These are phyloP conservation scores for Collybia sordida DNA, from an alignment of 768 basidiomycete genomes.

Conservation along the genomic window DNA sequence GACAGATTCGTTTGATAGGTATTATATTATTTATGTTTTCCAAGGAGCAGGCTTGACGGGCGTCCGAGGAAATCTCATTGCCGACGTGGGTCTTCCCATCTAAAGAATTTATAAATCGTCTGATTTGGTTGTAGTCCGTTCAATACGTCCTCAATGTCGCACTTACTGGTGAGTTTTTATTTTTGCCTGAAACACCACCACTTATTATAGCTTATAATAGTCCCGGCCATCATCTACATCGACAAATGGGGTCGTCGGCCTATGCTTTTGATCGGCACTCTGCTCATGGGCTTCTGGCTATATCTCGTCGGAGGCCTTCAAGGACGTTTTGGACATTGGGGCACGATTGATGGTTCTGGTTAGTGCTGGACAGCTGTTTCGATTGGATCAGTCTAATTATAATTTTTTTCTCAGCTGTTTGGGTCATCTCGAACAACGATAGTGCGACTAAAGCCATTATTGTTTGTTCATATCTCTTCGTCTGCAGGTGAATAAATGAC, in stretches of 20 bases:
- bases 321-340: constrained; percentile 66
- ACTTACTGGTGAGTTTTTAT: constrained; percentile 36
- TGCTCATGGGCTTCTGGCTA: constrained; percentile 75
- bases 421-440: constrained; percentile 57
- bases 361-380: background rate
- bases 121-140: constrained; percentile 44
- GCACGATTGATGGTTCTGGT: constrained; percentile 33
- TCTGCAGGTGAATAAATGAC: constrained; percentile 42
- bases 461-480: constrained; percentile 75
- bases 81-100: constrained; percentile 36
- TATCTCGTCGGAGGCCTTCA: constrained; percentile 78
- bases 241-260: constrained; percentile 81
- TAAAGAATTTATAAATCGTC: background rate
- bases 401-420: constrained; percentile 23
- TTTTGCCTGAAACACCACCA: constrained; percentile 38
- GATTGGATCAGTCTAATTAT: background rate
- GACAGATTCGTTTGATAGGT: constrained; percentile 31
- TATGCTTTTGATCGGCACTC: constrained; percentile 64
- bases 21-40: constrained; percentile 71
- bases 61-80: constrained; percentile 71
- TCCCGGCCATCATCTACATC: constrained; percentile 60
- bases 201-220: constrained; percentile 26
- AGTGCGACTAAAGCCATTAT: constrained; percentile 68
- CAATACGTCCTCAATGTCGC: constrained; percentile 58
- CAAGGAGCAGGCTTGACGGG: constrained; percentile 77